A percentile compares a stretch with the other conserved stretches of the same genome.
Conservation (phyloP, 768 basidiomycete species). For the Mycena crocata region DNA sequence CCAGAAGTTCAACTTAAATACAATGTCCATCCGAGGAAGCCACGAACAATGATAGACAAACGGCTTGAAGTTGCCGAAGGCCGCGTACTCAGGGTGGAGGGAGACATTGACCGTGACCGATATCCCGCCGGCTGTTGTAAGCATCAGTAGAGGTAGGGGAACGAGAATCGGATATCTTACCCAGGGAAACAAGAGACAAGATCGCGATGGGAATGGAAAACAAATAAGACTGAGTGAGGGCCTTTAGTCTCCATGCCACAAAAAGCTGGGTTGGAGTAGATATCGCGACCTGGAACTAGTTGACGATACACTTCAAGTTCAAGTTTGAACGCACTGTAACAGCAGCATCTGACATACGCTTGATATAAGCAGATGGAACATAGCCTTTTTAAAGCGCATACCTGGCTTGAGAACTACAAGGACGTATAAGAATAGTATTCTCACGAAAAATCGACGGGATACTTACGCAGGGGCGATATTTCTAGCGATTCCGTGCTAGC, state of each 20-base stretch:
- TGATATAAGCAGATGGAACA: neutral
- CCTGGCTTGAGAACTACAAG: conserved; percentile 20
- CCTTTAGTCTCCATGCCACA: conserved; percentile 28
- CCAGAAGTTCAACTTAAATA: too few relatives aligned
- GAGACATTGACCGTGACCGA: conserved; percentile 11
- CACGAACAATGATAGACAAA: too few relatives aligned
- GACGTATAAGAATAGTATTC: neutral
- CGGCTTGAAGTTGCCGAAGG: conserved; percentile 11
- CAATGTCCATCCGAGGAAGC: too few relatives aligned
- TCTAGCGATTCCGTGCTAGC: conserved; percentile 4
- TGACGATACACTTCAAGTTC: neutral
- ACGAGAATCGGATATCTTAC: conserved; percentile 2
- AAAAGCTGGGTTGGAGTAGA: conserved; percentile 35
- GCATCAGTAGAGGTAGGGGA: neutral
- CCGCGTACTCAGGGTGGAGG: neutral
- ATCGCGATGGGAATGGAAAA: conserved; percentile 10
- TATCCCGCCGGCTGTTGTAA: conserved; percentile 25
- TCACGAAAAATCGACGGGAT: neutral
- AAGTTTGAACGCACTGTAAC: conserved; percentile 9
- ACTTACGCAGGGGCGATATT: conserved; percentile 17
- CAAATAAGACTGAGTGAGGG: conserved; percentile 4
- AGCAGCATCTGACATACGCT: conserved; percentile 4
- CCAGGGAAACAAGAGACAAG: conserved; percentile 20
- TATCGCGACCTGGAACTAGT: conserved; percentile 21
- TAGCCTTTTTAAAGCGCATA: neutral